Base-by-base conservation (phyloP, 345 rosid genomes). In the Nasturtium officinale region DNA sequence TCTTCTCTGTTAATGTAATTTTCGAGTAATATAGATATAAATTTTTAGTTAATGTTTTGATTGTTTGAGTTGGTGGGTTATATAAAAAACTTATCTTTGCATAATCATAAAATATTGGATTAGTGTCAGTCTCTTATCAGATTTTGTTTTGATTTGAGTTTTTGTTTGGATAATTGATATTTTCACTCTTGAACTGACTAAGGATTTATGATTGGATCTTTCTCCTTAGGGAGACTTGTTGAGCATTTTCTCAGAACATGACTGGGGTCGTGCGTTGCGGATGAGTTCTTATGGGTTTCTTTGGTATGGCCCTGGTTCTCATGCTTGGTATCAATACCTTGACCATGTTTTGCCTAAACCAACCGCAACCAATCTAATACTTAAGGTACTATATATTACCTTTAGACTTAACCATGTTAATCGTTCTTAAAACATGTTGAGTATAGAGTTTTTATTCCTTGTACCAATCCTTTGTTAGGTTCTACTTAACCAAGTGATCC, bases 251-350 rank as follows among this genome's bases (percentile, higher is more conserved):
- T 73, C 81, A 13, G 80, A 84, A 56, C 97, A 94, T 81, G 97
- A 94, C 62, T 91, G 91, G 96, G 50, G 84, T 20, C 95, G 97
- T 65, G 89, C 98, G 42, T 71, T 91, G 76, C 78, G 97, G 77
- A 94, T 94, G 97, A 71, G 88, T 73, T 86, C 97, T 45, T 94
- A 94, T 67, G 98, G 98, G 37, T 91, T 91, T 81, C 83, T 94
- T 25, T 66, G 91, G 13, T 94, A 91, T 61, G 98, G 97, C 0
- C 98, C 98, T 46, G 96, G 97, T 82, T 91, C 96, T 47, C 87
- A 84, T 81, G 87, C 84, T 1, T 91, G 98, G 97, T 91, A 94
- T 67, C 90, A 77, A 50, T 84, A 25, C 72, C 98, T 91, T 72
- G 98, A 94, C 65, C 79, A 48, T 72, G 73, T 76, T 80, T 79